phyloP scores from a whole-genome alignment of 208 protist genomes.

The Blechomonas ayalai region DNA sequence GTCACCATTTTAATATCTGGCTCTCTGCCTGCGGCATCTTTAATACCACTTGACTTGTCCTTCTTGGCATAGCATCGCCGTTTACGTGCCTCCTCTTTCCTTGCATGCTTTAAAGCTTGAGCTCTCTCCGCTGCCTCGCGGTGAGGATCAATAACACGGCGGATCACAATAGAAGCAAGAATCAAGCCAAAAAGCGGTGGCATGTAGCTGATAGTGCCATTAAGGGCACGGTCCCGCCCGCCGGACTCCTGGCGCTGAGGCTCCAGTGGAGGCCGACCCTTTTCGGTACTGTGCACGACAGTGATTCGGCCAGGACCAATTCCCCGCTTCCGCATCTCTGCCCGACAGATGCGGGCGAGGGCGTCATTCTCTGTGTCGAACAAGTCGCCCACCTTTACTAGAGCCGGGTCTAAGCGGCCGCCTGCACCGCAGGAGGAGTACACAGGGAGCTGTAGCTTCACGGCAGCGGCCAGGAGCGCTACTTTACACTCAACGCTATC shows the following conservation, averaged over 20 bases:
- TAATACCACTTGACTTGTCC: not conserved
- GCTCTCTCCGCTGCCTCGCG: slow-evolving; percentile 32
- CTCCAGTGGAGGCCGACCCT: slow-evolving; percentile 40
- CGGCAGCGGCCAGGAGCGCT: slow-evolving; percentile 51
- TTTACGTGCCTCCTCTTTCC: slow-evolving; percentile 18
- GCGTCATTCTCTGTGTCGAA: slow-evolving; percentile 78
- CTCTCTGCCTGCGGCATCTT: not conserved
- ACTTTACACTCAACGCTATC: slow-evolving; percentile 89
- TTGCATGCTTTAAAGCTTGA: slow-evolving; percentile 21
- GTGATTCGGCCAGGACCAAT: slow-evolving; percentile 47
- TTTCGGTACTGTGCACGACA: slow-evolving; percentile 65
- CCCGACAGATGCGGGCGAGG: slow-evolving; percentile 57
- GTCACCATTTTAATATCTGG: not conserved
- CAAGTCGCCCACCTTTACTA: slow-evolving; percentile 49
- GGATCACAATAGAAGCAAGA: slow-evolving; percentile 64
- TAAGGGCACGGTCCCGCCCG: slow-evolving; percentile 69
- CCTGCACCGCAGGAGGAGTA: slow-evolving; percentile 82
- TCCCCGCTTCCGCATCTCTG: slow-evolving; percentile 49
- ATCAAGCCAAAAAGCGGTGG: slow-evolving; percentile 79
- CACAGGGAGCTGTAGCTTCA: slow-evolving; percentile 43
- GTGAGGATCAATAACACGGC: slow-evolving; percentile 47
- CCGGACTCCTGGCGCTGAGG: slow-evolving; percentile 73
- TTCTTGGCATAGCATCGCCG: too few species aligned
- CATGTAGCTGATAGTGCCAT: slow-evolving; percentile 90
- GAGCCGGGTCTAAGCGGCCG: slow-evolving; percentile 67